Conservation (phyloP, 2,329 filamentous ascomycete genomes). For the Parasarocladium wereldwijsianum region DNA sequence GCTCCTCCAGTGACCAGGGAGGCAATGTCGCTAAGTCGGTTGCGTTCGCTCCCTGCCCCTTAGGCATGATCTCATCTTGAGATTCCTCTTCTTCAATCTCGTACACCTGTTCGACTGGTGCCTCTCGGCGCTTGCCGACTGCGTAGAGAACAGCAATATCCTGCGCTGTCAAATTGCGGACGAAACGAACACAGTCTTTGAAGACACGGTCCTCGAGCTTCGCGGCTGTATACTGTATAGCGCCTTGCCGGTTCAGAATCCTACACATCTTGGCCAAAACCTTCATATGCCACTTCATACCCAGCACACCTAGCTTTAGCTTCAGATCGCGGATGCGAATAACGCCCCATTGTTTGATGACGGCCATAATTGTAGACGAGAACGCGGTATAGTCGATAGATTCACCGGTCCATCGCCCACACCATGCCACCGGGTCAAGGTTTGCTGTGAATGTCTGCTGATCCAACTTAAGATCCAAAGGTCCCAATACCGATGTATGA, state of each 20-base stretch:
- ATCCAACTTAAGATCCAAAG: slow-evolving; percentile 22
- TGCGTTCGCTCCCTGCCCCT: slow-evolving; percentile 11
- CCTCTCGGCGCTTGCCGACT: slow-evolving; percentile 25
- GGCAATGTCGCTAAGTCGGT: slow-evolving; percentile 13
- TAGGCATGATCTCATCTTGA: slow-evolving; percentile 8
- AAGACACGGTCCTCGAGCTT: slow-evolving; percentile 38
- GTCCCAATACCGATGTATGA: slow-evolving; percentile 11
- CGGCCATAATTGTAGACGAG: slow-evolving; percentile 40
- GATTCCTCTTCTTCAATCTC: slow-evolving; percentile 1
- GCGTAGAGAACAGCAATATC: slow-evolving; percentile 37
- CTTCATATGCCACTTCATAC: slow-evolving; percentile 45
- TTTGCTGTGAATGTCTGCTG: slow-evolving; percentile 24
- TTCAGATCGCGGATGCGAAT: slow-evolving; percentile 44
- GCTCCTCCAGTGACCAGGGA: slow-evolving; percentile 19
- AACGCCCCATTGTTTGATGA: slow-evolving; percentile 42
- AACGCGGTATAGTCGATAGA: slow-evolving; percentile 44
- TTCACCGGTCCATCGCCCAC: slow-evolving; percentile 38
- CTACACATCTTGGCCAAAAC: slow-evolving; percentile 42
- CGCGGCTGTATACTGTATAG: slow-evolving; percentile 41
- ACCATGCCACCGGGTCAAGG: slow-evolving; percentile 41
- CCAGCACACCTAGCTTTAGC: slow-evolving; percentile 38
- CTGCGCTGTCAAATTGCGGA: slow-evolving; percentile 37
- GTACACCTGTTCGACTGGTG: slow-evolving; percentile 8
- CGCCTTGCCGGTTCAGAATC: slow-evolving; percentile 39
- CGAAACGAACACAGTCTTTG: slow-evolving; percentile 46